phyloP scores from a whole-genome alignment of 352 stramenopile genomes.

The Phytophthora rubi region DNA sequence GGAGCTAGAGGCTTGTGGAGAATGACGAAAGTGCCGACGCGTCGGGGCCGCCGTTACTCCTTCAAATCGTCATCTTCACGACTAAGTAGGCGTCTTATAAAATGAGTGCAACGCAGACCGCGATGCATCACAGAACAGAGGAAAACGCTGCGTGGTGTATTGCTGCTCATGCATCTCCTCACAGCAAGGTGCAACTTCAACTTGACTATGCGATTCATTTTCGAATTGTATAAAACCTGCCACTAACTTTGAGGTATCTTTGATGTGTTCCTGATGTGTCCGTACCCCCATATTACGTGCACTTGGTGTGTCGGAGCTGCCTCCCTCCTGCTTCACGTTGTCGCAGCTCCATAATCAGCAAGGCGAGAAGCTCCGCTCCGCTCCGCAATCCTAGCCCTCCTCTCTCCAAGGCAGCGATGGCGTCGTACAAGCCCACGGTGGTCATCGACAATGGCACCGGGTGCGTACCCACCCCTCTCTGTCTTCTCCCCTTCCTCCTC shows the following conservation, averaged over 20 bases:
- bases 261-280: slow-evolving; percentile 7
- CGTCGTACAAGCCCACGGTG: slow-evolving; percentile 90
- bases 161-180: background rate
- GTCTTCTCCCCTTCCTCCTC: background rate
- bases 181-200: background rate
- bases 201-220: slow-evolving; percentile 1
- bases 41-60: background rate
- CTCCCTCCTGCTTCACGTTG: slow-evolving; percentile 1
- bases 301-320: slow-evolving; percentile 2
- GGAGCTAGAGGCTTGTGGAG: background rate
- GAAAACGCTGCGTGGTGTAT: background rate
- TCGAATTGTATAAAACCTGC: too few relatives aligned
- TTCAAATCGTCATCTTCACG: background rate
- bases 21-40: background rate
- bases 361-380: slow-evolving; percentile 21
- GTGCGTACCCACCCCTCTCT: slow-evolving; percentile 46
- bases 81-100: background rate
- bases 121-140: background rate
- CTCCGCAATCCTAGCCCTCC: slow-evolving; percentile 5
- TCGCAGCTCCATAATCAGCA: slow-evolving; percentile 38
- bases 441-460: slow-evolving; percentile 98
- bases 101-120: background rate
- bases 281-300: background rate
- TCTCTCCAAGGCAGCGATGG: slow-evolving; percentile 41
- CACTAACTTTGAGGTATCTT: background rate